Evolutionary conservation across 345 rosid species (phyloP).

Genomic region (Zanthoxylum bungeanum): DNA sequence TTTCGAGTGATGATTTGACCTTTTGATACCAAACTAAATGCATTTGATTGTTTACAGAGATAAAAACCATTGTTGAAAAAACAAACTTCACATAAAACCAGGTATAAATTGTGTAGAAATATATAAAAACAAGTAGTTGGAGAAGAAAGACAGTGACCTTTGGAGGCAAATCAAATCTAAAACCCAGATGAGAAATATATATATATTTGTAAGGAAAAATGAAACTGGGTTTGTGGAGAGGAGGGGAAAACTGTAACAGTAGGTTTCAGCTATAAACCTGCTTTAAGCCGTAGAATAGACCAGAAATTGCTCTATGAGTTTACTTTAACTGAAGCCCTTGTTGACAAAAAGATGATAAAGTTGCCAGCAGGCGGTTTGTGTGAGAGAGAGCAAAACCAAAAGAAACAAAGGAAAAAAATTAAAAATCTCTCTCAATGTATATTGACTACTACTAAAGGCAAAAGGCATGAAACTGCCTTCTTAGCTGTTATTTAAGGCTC

Average conservation of each 20-base stretch:
- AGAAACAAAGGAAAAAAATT: not conserved
- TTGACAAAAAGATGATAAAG: constrained; percentile 34
- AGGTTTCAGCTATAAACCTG: constrained; percentile 39
- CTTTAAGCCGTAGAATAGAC: constrained; percentile 47
- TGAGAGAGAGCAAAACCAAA: not conserved
- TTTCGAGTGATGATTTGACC: too few species aligned
- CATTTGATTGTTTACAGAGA: too few species aligned
- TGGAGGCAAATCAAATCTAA: constrained; percentile 5
- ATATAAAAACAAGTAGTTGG: too few species aligned
- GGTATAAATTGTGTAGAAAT: not conserved
- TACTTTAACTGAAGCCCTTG: constrained; percentile 61
- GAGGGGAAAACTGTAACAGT: too few species aligned
- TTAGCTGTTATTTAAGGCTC: constrained; percentile 35
- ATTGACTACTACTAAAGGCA: too few species aligned
- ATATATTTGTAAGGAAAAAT: too few species aligned
- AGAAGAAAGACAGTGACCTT: not conserved
- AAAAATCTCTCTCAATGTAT: too few species aligned
- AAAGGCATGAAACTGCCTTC: constrained; percentile 50
- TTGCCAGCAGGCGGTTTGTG: constrained; percentile 35
- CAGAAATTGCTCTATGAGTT: constrained; percentile 39
- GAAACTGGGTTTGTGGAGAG: not conserved
- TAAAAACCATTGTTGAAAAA: too few species aligned
- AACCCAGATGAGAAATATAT: constrained; percentile 22
- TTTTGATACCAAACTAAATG: too few species aligned
- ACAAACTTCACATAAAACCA: too few species aligned